Evolutionary conservation across 306 rosid genomes (phyloP).

Genomic region (Pachyrhizus erosus): DNA sequence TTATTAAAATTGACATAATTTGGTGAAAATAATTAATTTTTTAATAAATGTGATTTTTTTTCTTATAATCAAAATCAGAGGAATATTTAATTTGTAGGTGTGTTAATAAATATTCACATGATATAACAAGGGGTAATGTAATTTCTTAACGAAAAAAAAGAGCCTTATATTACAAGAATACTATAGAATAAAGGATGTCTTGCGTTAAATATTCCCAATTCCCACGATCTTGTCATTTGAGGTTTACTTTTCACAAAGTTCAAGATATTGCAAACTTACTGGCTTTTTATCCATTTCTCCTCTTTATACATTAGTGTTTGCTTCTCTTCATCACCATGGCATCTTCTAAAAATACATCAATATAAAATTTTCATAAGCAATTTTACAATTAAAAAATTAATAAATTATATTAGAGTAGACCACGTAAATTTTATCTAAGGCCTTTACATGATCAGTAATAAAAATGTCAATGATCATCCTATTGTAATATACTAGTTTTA

Average conservation of each 20-base stretch:
- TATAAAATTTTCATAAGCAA: too few relatives aligned
- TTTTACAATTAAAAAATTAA: too few relatives aligned
- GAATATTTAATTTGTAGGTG: neutral
- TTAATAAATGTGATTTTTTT: too few relatives aligned
- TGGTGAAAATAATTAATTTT: too few relatives aligned
- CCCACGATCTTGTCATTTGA: conserved; percentile 2
- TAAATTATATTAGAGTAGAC: too few relatives aligned
- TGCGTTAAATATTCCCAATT: neutral
- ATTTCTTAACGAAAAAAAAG: conserved; percentile 28
- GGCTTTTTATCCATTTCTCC: conserved; percentile 18
- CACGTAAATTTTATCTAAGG: too few relatives aligned
- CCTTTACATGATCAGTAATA: too few relatives aligned
- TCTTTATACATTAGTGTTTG: conserved; percentile 38
- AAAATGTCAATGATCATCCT: too few relatives aligned
- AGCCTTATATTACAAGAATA: neutral
- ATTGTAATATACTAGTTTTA: too few relatives aligned
- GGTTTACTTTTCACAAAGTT: conserved; percentile 31
- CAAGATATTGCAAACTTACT: too few relatives aligned
- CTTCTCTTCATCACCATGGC: conserved; percentile 54
- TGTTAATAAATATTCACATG: neutral
- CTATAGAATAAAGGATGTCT: conserved; percentile 18
- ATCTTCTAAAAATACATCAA: conserved; percentile 15
- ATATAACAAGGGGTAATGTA: neutral
- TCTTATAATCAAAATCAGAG: too few relatives aligned
- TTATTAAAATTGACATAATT: too few relatives aligned